phyloP scores from a whole-genome alignment of 2,329 filamentous ascomycete species.

The Beauveria sp. region DNA sequence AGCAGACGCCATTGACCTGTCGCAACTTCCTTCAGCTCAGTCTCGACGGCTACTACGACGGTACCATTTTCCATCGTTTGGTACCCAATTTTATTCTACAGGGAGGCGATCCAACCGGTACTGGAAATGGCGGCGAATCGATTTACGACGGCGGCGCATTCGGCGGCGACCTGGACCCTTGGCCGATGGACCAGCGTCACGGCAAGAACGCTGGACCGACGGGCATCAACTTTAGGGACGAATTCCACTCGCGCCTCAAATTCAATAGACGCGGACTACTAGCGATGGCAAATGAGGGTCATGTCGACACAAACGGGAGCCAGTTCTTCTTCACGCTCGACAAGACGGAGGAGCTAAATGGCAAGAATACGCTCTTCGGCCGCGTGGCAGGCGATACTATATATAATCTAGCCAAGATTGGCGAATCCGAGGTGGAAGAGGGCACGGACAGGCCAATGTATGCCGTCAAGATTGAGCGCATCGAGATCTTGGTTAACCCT shows the following conservation, averaged over 20 bases:
- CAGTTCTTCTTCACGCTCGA: constrained; percentile 96
- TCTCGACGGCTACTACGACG: constrained; percentile 90
- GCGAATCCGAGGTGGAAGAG: constrained; percentile 73
- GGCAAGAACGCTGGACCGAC: constrained; percentile 52
- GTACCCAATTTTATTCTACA: constrained; percentile 90
- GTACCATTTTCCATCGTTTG: constrained; percentile 88
- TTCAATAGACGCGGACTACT: constrained; percentile 86
- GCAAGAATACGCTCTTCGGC: constrained; percentile 90
- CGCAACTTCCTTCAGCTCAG: constrained; percentile 95
- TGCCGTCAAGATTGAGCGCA: constrained; percentile 65
- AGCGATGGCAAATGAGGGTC: constrained; percentile 90
- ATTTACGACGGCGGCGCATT: constrained; percentile 83
- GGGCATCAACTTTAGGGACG: constrained; percentile 65
- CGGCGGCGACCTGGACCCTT: constrained; percentile 63
- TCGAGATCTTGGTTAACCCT: constrained; percentile 74
- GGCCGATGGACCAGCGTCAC: constrained; percentile 59
- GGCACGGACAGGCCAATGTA: constrained; percentile 79
- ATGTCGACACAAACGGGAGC: constrained; percentile 74
- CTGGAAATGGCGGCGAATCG: constrained; percentile 82
- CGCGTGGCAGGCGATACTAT: constrained; percentile 89
- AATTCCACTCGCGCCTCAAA: constrained; percentile 85
- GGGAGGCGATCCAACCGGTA: constrained; percentile 89
- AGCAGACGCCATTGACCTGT: constrained; percentile 83
- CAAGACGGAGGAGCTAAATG: constrained; percentile 75
- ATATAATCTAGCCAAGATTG: constrained; percentile 92